These are phyloP conservation scores for Acmispon strigosus DNA, from an alignment of 306 rosid genomes.

Conservation along the genomic window DNA sequence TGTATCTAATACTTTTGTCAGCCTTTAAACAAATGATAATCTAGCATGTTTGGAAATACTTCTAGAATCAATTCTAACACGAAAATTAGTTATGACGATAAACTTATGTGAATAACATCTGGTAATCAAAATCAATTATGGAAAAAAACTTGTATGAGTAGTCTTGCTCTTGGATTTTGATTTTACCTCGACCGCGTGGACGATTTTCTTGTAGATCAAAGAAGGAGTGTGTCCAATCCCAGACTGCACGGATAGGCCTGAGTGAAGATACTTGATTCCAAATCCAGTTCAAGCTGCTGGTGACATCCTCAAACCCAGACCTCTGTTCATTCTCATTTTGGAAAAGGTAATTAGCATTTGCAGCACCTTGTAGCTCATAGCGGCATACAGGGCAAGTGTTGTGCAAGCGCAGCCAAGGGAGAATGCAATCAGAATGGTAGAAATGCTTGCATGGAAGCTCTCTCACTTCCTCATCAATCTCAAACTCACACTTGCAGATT, in stretches of 20 bases:
- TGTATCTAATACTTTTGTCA: background rate
- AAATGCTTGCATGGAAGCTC: constrained; percentile 76
- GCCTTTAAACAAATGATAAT: background rate
- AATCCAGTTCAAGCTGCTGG: constrained; percentile 24
- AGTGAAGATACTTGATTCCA: constrained; percentile 37
- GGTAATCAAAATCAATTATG: too few relatives aligned
- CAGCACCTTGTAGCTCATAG: constrained; percentile 22
- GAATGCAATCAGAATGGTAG: constrained; percentile 63
- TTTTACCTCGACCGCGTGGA: constrained; percentile 24
- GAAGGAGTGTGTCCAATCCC: constrained; percentile 33
- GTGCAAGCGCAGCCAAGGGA: constrained; percentile 62
- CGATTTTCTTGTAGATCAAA: constrained; percentile 2
- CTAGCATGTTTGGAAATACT: too few relatives aligned
- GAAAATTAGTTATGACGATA: too few relatives aligned
- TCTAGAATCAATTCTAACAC: too few relatives aligned
- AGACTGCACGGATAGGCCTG: constrained; percentile 37
- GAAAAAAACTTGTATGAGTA: too few relatives aligned
- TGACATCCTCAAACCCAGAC: constrained; percentile 22
- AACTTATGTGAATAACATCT: too few relatives aligned
- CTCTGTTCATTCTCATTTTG: background rate
- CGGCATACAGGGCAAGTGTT: constrained; percentile 79
- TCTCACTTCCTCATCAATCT: constrained; percentile 40
- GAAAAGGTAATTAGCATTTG: background rate
- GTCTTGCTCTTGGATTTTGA: background rate
- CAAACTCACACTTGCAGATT: constrained; percentile 66